Base-by-base conservation (phyloP, 805 yeast genomes). In the Metschnikowia sp. region DNA sequence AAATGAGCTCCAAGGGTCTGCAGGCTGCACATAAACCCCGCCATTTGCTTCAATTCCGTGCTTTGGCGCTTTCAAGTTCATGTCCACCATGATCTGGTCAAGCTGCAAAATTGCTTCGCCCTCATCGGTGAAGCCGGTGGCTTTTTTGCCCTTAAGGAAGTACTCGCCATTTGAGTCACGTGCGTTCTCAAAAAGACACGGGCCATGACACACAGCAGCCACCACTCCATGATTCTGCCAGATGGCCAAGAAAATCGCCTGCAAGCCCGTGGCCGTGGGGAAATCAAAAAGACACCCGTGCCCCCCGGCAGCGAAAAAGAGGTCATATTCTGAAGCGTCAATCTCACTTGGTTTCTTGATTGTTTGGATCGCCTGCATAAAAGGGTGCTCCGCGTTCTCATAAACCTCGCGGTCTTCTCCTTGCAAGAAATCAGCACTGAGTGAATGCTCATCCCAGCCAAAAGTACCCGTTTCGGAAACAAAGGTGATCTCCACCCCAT, bases 141-240 rank as follows among this genome's bases (percentile, higher is more conserved):
- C 69, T 28, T 69, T 70, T 61, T 75, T 78, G 46, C 83, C 86
- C 51, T 76, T 61, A 46, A 76, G 69, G 42, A 84, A 54, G 13
- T 67, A 63, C 40, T 70, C 65, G 38, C 80, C 80, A 13, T 75
- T 67, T 7, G 56, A 48, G 37, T 58, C 51, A 36, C 58, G 65
- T 51, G 82, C 59, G 39, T 70, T 69, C n/a, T 71, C 77, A 50
- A 83, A 77, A 50, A 82, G 70, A 19, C 74, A 72, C 12, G 85
- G 84, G 8, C 86, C 88, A 54, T 83, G 87, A 63, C 88, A 83
- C 9, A 83, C 87, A 12, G 87, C 85, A 37, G 81, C 63, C 22
- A 83, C 75, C 34, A 81, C 74, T 40, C 86, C 86, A 35, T 77
- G 78, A 18, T 74, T 62, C 30, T 64, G 65, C 59, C 76, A 79